phyloP scores from a whole-genome alignment of 495 filamentous ascomycete species.

The Talaromyces adpressus region DNA sequence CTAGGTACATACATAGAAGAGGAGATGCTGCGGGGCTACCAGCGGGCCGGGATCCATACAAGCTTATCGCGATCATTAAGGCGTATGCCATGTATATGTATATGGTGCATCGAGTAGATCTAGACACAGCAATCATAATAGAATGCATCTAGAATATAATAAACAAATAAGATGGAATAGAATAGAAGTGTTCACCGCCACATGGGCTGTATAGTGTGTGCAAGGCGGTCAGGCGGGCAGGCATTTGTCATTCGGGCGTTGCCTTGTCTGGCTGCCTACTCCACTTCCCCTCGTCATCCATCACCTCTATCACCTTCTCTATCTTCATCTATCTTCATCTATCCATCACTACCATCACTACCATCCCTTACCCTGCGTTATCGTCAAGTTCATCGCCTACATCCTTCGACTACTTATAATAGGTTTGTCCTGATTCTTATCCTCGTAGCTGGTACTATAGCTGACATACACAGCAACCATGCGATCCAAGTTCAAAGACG shows the following conservation, averaged over 20 bases:
- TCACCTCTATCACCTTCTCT: background rate
- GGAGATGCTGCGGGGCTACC: background rate
- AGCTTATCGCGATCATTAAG: background rate
- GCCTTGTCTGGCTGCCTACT: slow-evolving; percentile 1
- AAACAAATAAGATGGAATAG: background rate
- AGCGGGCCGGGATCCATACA: background rate
- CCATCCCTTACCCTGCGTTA: background rate
- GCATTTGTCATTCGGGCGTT: background rate
- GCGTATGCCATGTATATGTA: background rate
- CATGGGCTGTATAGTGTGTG: background rate
- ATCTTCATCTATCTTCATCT: background rate
- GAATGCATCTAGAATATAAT: background rate
- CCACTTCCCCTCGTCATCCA: background rate
- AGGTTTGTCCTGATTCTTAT: background rate
- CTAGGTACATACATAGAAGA: too few species aligned
- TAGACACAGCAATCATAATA: background rate
- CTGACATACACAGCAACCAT: slow-evolving; percentile 44
- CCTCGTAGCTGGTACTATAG: too few species aligned
- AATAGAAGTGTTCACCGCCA: background rate
- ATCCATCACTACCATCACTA: background rate
- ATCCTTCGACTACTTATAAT: background rate
- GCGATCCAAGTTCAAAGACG: slow-evolving; percentile 99
- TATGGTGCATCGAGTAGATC: background rate
- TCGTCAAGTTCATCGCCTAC: background rate
- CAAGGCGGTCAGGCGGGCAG: slow-evolving; percentile 2